A percentile compares a stretch with the other conserved stretches of the same genome.
Evolutionary conservation across 257 asterid species (phyloP).

Genomic region (Nicotiana obtusifolia): DNA sequence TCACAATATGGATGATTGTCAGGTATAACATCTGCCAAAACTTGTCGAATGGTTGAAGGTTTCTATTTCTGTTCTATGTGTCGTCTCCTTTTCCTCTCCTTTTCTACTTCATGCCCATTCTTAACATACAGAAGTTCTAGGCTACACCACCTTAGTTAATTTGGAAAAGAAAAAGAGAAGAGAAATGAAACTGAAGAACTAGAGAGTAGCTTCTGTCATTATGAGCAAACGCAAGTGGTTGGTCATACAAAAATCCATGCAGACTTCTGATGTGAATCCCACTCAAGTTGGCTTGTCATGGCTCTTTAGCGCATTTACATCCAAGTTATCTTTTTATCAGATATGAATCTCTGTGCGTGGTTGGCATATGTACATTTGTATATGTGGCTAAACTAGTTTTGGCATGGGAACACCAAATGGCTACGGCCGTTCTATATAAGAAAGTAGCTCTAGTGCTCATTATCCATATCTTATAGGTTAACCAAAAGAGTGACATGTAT

Average conservation of each 20-base stretch:
- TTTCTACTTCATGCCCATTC: background rate
- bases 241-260: background rate
- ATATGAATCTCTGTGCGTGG: background rate
- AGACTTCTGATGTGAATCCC: background rate
- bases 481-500: background rate
- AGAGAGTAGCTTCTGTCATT: background rate
- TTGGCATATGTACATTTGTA: background rate
- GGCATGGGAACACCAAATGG: background rate
- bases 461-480: background rate
- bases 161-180: background rate
- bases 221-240: background rate
- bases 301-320: background rate
- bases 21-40: slow-evolving; percentile 35
- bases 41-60: background rate
- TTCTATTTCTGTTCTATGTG: background rate
- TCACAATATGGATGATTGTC: slow-evolving; percentile 56
- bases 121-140: background rate
- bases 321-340: background rate
- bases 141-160: background rate
- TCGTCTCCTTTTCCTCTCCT: background rate
- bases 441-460: background rate
- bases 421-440: background rate
- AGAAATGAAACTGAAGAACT: background rate
- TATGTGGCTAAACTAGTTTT: background rate
- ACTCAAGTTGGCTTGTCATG: background rate